These are phyloP conservation scores for Turnera subulata DNA, from an alignment of 345 rosid species.

Conservation along the genomic window DNA sequence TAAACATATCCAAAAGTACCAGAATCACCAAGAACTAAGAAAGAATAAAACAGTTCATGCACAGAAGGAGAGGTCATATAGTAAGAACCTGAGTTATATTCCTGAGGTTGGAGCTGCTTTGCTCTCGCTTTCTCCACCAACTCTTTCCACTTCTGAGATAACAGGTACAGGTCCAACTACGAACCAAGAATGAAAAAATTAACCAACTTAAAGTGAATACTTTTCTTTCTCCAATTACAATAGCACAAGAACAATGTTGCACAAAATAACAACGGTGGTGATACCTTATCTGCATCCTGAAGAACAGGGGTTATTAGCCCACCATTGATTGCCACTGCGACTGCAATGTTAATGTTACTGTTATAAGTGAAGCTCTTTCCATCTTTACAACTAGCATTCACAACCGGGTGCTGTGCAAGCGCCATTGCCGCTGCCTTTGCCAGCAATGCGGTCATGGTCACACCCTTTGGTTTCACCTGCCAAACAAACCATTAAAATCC, in stretches of 20 bases:
- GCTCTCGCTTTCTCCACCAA: conserved; percentile 82
- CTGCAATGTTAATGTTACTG: conserved; percentile 71
- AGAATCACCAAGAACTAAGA: background rate
- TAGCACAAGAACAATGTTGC: background rate
- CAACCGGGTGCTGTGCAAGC: conserved; percentile 86
- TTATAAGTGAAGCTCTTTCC: conserved; percentile 80
- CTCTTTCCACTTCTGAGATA: conserved; percentile 96
- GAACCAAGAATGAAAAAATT: conserved; percentile 21
- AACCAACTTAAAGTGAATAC: conserved; percentile 8
- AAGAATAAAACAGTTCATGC: background rate
- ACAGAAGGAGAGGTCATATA: background rate
- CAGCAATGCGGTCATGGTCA: conserved; percentile 86
- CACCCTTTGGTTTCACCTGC: conserved; percentile 94
- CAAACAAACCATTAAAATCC: conserved; percentile 2
- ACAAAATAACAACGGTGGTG: background rate
- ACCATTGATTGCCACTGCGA: conserved; percentile 91
- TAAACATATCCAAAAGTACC: background rate
- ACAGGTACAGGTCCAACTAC: conserved; percentile 81
- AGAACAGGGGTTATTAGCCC: conserved; percentile 97
- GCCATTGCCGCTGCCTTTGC: conserved; percentile 98
- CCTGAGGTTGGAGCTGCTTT: conserved; percentile 91
- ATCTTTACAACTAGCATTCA: conserved; percentile 81
- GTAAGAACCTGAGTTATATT: conserved; percentile 76
- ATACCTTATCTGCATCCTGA: conserved; percentile 91
- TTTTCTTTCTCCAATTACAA: background rate